These are phyloP conservation scores for Coemansia sp. DNA, from an alignment of 192 early-diverging fungal genomes.

Conservation along the genomic window DNA sequence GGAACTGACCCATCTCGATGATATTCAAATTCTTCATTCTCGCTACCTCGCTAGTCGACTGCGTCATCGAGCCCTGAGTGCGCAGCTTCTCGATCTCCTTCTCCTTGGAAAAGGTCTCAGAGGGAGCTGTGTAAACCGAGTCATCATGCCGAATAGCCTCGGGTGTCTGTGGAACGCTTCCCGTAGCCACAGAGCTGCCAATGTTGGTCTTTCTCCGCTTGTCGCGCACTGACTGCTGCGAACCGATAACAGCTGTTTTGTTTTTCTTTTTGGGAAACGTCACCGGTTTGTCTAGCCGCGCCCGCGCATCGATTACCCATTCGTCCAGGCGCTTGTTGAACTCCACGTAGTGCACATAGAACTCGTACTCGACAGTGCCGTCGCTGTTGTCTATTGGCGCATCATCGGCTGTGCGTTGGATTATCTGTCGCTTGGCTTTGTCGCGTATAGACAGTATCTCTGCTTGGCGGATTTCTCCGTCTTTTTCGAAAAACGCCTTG, in stretches of 20 bases:
- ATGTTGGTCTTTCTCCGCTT: conserved; percentile 54
- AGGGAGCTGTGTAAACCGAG: conserved; percentile 40
- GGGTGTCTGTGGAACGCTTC: conserved; percentile 46
- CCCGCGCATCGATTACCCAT: conserved; percentile 74
- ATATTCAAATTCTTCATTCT: conserved; percentile 92
- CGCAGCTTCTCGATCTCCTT: conserved; percentile 96
- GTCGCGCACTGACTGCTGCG: conserved; percentile 38
- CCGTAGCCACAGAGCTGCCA: conserved; percentile 44
- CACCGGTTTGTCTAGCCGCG: conserved; percentile 66
- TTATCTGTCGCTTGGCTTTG: conserved; percentile 44
- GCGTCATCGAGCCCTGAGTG: conserved; percentile 93
- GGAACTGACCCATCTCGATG: conserved; percentile 88
- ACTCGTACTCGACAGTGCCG: conserved; percentile 59
- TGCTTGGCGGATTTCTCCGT: conserved; percentile 70
- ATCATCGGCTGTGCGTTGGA: conserved; percentile 49
- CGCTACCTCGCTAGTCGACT: conserved; percentile 88
- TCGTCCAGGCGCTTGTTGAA: conserved; percentile 99
- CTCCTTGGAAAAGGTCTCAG: conserved; percentile 78
- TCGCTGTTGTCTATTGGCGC: conserved; percentile 39
- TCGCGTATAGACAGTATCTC: conserved; percentile 81
- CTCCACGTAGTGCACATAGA: conserved; percentile 94
- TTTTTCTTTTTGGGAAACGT: conserved; percentile 71
- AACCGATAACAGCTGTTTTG: conserved; percentile 20
- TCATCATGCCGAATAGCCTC: conserved; percentile 46
- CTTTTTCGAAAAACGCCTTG: conserved; percentile 64